Evolutionary conservation across 345 rosid species (phyloP), one percentile per base, ranked within the genome.

Genomic region (Toxicodendron radicans): DNA sequence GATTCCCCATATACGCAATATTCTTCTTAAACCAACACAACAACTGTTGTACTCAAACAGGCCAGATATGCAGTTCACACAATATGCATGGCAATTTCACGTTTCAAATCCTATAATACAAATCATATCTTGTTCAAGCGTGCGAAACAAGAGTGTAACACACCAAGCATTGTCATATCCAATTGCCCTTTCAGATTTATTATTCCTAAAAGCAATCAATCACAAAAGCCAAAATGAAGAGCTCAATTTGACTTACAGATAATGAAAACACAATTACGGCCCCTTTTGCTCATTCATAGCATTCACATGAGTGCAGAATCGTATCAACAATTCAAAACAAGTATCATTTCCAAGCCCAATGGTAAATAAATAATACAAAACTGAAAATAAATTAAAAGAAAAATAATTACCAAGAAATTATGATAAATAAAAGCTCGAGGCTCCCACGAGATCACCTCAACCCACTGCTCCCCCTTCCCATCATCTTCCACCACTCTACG

Each of bases 381-480:
- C 8, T 38, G 8, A 8, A 38, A n/a, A n/a, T n/a, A n/a, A n/a
- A n/a, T n/a, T n/a, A n/a, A 54, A 51, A 62, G 10, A 11, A 53
- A 70, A 21, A 72, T n/a, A 24, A 93, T 88, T 33, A 95, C 98
- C 94, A 95, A 80, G 72, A 95, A 93, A 81, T 92, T 95, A 77
- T 89, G 99, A 82, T 91, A 91, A 63, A 95, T 45, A 78, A 83
- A 85, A 65, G 97, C 97, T 64, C 96, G 83, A 80, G 99, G 98
- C 82, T 92, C 98, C 97, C 98, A 95, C 0, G 96, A 95, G 82
- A 95, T 86, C 49, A 93, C 84, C 78, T 95, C 98, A 32, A 84
- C 94, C 98, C 94, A 91, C 58, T 79, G 89, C 79, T 89, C 94
- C 20, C 75, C 83, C 79, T 74, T 76, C 59, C 82, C 85, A 23